Evolutionary conservation across 495 filamentous ascomycete species (phyloP), one percentile per base, ranked within the genome.

Genomic region (Trypethelium eluteriae): DNA sequence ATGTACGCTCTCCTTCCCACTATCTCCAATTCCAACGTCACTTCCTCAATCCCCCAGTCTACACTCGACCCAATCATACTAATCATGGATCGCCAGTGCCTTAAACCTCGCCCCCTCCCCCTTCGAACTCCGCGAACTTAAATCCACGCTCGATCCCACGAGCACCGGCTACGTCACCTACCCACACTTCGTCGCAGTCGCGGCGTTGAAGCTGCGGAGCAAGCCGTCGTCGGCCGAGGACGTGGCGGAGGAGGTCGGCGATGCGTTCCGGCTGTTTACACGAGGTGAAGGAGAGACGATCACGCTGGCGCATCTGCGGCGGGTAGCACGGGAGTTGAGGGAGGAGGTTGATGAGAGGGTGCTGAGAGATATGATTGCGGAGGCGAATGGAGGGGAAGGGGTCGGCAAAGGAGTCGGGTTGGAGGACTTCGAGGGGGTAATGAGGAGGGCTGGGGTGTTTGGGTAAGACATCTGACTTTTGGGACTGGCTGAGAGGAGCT

Each of bases 311-410:
- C 85, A 93, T 74, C 77, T 98, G 74, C 85, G 82, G 75, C 81
- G 89, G 71, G 86, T 98, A 64, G 93, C 93, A 64, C 85, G 82
- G 71, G 85, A 91, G 67, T 76, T 98, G 72, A 88, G 90, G 75
- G 91, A 96, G 71, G 83, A 89, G 56, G 86, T 96, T 39, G 82
- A 82, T 18, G 94, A 97, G 70, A 84, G 89, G 32, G 71, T 96
- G 74, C 77, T 98, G 70, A 83, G 81, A 76, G 91, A 96, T 81
- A 98, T 98, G 94, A 86, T 98, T 56, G 74, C 89, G 47, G 94
- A 97, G 80, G 94, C 75, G 68, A 96, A 93, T 76, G 92, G 89
- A 0, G 91, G 90, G 2, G 84, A 79, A 7, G 87, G 88, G 14
- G 78, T 92, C 4, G 82, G 81, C 18, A 81, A 79, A 5, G 88